These are phyloP conservation scores for Neofusicoccum parvum DNA, from an alignment of 2,329 filamentous ascomycete species.

Conservation along the genomic window DNA sequence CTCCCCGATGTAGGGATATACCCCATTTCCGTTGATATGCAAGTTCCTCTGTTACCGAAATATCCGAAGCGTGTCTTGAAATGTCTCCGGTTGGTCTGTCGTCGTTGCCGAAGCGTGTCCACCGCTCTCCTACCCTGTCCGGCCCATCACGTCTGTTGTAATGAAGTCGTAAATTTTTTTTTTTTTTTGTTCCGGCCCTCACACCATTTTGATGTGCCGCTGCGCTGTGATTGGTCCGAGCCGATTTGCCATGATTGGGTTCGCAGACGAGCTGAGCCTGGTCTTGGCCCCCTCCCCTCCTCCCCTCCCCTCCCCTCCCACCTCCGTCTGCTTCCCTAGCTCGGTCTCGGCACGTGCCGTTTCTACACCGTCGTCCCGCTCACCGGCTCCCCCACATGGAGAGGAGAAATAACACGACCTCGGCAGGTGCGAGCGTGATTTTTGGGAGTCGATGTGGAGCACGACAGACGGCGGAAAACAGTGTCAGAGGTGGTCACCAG, in stretches of 20 bases:
- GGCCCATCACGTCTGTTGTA: neutral
- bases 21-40: neutral
- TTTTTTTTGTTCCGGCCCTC: neutral
- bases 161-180: neutral
- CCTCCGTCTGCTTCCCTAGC: no score
- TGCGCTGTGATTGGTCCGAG: neutral
- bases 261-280: neutral
- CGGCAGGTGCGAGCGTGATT: no score
- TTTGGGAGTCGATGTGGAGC: no score
- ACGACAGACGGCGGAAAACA: no score
- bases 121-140: neutral
- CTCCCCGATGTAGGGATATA: constrained; percentile 12
- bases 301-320: neutral
- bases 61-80: no score
- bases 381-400: neutral
- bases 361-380: neutral
- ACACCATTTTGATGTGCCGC: neutral
- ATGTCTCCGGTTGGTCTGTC: no score
- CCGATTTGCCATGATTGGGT: neutral
- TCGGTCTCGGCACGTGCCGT: neutral
- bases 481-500: neutral
- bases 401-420: neutral
- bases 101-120: no score
- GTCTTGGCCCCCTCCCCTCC: neutral
- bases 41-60: neutral